Conservation (phyloP, 2,329 filamentous ascomycete genomes). For the Neonectria ditissima region DNA sequence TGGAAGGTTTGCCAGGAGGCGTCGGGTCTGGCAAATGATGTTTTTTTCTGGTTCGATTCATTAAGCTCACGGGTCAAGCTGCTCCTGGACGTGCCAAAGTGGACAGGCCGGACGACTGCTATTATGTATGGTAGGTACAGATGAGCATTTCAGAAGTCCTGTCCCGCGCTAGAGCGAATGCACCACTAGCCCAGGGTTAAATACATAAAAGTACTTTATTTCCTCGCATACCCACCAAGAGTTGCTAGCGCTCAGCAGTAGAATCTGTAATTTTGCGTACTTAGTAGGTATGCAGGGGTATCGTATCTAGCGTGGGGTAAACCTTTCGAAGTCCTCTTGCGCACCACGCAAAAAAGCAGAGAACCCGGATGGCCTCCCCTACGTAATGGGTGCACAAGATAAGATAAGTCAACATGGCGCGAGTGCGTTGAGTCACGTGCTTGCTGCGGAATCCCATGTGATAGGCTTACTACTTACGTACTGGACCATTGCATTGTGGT, state of each 20-base stretch:
- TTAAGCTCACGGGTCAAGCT: neutral
- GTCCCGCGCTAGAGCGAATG: no score
- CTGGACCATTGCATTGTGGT: constrained; percentile 4
- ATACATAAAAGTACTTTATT: no score
- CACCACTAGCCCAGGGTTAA: no score
- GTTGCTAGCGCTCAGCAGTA: no score
- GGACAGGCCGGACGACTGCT: neutral
- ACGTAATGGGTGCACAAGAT: neutral
- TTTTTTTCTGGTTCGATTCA: neutral
- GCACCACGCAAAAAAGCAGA: no score
- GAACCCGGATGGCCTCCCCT: neutral
- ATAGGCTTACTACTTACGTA: no score
- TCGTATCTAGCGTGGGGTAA: no score
- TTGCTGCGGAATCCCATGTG: neutral
- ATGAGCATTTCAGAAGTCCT: no score
- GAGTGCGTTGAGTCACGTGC: neutral
- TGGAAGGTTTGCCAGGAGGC: neutral
- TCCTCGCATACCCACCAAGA: no score
- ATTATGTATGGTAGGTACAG: neutral
- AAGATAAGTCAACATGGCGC: neutral
- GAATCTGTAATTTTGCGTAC: no score
- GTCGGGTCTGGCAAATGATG: neutral
- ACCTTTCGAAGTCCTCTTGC: no score
- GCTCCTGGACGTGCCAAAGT: neutral
- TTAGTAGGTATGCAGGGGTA: no score